Evolutionary conservation across 257 asterid genomes (phyloP).

Genomic region (Solanum bulbocastanum): DNA sequence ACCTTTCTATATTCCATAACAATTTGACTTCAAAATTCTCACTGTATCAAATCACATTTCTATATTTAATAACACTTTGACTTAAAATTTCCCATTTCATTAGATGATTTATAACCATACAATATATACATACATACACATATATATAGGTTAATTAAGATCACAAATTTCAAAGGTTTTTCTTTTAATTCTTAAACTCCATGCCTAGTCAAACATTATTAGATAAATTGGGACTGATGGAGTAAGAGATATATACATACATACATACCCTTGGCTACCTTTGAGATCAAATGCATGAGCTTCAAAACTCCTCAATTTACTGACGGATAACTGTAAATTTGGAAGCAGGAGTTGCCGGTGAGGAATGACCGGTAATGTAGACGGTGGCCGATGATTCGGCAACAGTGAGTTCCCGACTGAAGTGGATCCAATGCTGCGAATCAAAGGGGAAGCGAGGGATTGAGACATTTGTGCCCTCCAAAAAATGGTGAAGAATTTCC

Average conservation of each 20-base stretch:
- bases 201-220: neutral
- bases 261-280: conserved; percentile 54
- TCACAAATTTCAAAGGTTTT: neutral
- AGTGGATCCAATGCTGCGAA: conserved; percentile 1
- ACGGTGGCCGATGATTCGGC: conserved; percentile 6
- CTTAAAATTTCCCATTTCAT: neutral
- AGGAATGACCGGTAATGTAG: conserved; percentile 16
- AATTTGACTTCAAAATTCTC: neutral
- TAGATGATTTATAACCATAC: neutral
- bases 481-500: neutral
- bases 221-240: neutral
- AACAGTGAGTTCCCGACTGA: conserved; percentile 11
- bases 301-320: conserved; percentile 16
- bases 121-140: neutral
- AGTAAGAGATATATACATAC: neutral
- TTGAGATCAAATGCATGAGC: conserved; percentile 38
- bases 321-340: neutral
- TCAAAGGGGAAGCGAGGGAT: conserved; percentile 6
- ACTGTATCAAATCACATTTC: neutral
- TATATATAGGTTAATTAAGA: neutral
- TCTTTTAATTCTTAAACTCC: neutral
- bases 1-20: neutral
- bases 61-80: neutral
- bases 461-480: conserved; percentile 13
- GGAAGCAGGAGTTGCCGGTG: conserved; percentile 14